Base-by-base conservation (phyloP, 306 rosid species). In the Acacia acuminata region DNA sequence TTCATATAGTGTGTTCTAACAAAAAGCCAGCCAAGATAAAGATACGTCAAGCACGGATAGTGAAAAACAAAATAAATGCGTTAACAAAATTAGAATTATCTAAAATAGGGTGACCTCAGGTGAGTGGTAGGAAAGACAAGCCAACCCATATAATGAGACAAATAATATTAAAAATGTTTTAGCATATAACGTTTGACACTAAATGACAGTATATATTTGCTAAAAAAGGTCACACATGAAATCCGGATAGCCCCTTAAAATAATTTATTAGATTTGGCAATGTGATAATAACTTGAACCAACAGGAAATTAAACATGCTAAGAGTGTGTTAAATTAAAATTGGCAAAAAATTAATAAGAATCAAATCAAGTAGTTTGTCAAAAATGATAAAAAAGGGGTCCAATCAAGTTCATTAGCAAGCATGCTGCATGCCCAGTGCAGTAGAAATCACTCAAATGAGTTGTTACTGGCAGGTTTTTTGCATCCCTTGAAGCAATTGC, bases 381-480 rank as follows among this genome's bases (percentile, higher is more conserved):
- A n/a, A n/a, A n/a, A n/a, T n/a, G n/a, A n/a, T n/a, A n/a, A n/a
- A n/a, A n/a, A n/a, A n/a, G n/a, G n/a, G n/a, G n/a, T n/a, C n/a
- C n/a, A n/a, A n/a, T n/a, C n/a, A n/a, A 17, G 38, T 10, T 64
- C 67, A 75, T 13, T 19, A 67, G 8, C 47, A 79, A 64, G 58
- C 79, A 78, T 78, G 75, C 44, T 30, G 44, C 82, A 85, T 82
- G 71, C 25, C 34, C 61, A 79, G 64, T 42, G 67, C 74, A 63
- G 45, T 7, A n/a, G n/a, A n/a, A n/a, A n/a, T n/a, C n/a, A n/a
- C n/a, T n/a, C n/a, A n/a, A n/a, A n/a, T n/a, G n/a, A n/a, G n/a
- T n/a, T n/a, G n/a, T n/a, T n/a, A n/a, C n/a, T n/a, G 95, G 94
- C 81, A 93, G 87, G 88, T 84, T 95, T 84, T 95, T 74, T 95